A percentile compares a stretch with the other conserved stretches of the same genome.
Evolutionary conservation across 2,329 filamentous ascomycete genomes (phyloP).

Genomic region (Verticillium dahliae): DNA sequence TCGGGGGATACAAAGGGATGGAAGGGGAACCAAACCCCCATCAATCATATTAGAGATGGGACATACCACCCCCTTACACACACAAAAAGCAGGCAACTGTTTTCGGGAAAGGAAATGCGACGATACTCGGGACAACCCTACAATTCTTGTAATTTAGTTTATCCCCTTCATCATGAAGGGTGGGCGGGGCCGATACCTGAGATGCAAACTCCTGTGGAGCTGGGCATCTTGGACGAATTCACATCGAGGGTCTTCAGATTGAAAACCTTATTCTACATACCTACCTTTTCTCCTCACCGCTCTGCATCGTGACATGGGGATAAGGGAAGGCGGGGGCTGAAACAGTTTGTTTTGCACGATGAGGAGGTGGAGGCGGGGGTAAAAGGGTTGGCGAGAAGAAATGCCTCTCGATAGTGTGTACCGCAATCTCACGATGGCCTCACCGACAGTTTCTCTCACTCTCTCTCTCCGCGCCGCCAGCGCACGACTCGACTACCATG

Average conservation of each 20-base stretch:
- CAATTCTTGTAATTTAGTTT: not conserved
- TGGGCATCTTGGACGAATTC: not conserved
- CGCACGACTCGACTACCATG: too few species aligned
- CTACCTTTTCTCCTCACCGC: not conserved
- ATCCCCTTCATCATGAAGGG: not conserved
- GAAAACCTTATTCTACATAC: not conserved
- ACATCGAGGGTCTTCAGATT: not conserved
- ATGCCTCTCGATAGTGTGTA: not conserved
- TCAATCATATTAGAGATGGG: not conserved
- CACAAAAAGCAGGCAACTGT: not conserved
- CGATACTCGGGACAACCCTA: not conserved
- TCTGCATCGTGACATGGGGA: not conserved
- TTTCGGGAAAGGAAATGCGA: not conserved
- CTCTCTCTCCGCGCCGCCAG: not conserved
- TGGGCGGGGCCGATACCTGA: not conserved
- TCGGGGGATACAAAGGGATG: not conserved
- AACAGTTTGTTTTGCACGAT: too few species aligned
- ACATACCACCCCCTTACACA: not conserved
- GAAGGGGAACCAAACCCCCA: not conserved
- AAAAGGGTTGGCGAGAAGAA: not conserved
- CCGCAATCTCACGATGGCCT: not conserved
- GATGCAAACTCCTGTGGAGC: not conserved
- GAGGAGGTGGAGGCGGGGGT: too few species aligned
- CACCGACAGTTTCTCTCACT: not conserved
- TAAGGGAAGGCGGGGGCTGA: not conserved